Evolutionary conservation across 371 early-diverging fungal genomes (phyloP), one percentile per base, ranked within the genome.

Genomic region (Phascolomyces articulosus): DNA sequence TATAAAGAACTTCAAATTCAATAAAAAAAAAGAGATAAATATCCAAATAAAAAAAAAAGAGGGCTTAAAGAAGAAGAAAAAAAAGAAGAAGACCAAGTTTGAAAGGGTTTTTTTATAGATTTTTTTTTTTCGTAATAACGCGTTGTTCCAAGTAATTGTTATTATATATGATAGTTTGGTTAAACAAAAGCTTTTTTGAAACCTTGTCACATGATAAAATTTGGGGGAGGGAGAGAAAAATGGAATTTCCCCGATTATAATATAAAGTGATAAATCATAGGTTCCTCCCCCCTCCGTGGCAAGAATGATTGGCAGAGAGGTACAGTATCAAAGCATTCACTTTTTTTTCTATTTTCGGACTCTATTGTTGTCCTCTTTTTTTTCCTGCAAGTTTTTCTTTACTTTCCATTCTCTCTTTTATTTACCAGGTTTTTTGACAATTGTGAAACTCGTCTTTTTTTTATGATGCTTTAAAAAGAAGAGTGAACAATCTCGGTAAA

Each of bases 371-470:
- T n/a, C 7, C n/a, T 51, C 24, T 24, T 51, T 23, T 10, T 18
- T 47, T 47, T 47, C 47, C 47, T n/a, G n/a, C n/a, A 34, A 6
- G 34, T 2, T n/a, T 51, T 51, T 51, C 51, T 24, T 51, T n/a
- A 24, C 51, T 51, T 51, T 51, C 51, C 51, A 51, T 51, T 24
- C 9, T 23, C 4, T 59, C 48, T 28, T 26, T 23, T 9, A 6
- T 27, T 59, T 59, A 59, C 60, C 47, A 57, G 57, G 60, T 28
- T 59, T n/a, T 47, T 59, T 40, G 60, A 47, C 60, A 47, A 47
- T 59, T 59, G 60, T 47, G 60, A 59, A 59, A 59, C 60, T 16
- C n/a, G n/a, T n/a, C n/a, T n/a, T n/a, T n/a, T 40, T 40, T 15
- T 15, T 40, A 40, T 40, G 40, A 40, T 15, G 15, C 7, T 7